Conservation (phyloP, 495 filamentous ascomycete species). For the Friedmanniomyces simplex region DNA sequence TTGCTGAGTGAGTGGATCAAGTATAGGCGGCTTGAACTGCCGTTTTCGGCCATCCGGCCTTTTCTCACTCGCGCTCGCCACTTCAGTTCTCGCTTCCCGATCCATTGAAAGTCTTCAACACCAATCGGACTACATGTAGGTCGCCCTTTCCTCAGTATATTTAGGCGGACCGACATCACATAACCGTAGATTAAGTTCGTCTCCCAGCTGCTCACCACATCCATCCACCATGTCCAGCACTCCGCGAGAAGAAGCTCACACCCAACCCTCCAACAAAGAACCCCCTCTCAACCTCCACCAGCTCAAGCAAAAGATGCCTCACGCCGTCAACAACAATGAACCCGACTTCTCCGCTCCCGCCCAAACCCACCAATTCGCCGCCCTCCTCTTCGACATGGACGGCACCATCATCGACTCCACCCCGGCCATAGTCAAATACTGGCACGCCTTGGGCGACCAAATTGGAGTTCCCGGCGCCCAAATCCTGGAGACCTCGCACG, state of each 20-base stretch:
- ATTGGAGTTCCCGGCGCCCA: conserved; percentile 28
- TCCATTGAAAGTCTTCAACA: too few species aligned
- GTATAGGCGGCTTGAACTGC: too few species aligned
- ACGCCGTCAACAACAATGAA: conserved; percentile 8
- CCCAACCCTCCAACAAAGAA: background rate
- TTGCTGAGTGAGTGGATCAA: too few species aligned
- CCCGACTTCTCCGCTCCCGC: conserved; percentile 48
- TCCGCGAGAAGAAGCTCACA: background rate
- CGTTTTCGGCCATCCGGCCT: too few species aligned
- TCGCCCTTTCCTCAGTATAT: too few species aligned
- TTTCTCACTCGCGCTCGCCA: too few species aligned
- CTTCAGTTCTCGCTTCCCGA: too few species aligned
- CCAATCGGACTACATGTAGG: too few species aligned
- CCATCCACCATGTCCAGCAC: background rate
- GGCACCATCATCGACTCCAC: conserved; percentile 75
- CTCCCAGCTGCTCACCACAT: background rate
- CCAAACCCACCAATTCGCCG: conserved; percentile 55
- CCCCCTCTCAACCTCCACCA: background rate
- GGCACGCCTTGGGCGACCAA: conserved; percentile 54
- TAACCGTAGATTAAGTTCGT: too few species aligned
- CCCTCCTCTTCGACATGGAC: conserved; percentile 86
- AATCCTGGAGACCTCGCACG: conserved; percentile 83
- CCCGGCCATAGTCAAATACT: conserved; percentile 80
- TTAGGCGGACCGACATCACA: too few species aligned
- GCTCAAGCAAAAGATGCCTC: conserved; percentile 6